These are phyloP conservation scores for Friedmanniomyces endolithicus DNA, from an alignment of 495 filamentous ascomycete species.

Conservation along the genomic window DNA sequence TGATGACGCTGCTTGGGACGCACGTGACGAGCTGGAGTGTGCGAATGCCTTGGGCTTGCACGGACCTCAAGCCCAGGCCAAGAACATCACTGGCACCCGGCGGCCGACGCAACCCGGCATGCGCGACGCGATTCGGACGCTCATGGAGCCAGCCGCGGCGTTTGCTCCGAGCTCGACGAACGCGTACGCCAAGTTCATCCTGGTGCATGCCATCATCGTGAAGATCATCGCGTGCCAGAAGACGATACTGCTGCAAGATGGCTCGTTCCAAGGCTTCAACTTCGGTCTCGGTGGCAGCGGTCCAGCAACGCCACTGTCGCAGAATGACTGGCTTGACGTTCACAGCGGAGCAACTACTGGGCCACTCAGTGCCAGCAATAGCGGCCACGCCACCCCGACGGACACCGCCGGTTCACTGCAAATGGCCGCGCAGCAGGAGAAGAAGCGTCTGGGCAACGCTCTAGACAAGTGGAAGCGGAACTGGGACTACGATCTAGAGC, in stretches of 20 bases:
- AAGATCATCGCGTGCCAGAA: slow-evolving; percentile 24
- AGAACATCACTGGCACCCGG: slow-evolving; percentile 45
- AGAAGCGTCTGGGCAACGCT: slow-evolving; percentile 32
- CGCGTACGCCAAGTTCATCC: slow-evolving; percentile 53
- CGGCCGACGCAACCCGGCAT: slow-evolving; percentile 48
- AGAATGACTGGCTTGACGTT: slow-evolving; percentile 37
- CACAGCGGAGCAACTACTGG: slow-evolving; percentile 30
- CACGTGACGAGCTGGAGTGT: slow-evolving; percentile 40
- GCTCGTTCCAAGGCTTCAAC: slow-evolving; percentile 5
- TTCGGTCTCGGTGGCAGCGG: slow-evolving; percentile 26
- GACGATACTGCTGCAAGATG: slow-evolving; percentile 10
- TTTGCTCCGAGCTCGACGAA: slow-evolving; percentile 49
- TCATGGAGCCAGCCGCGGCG: slow-evolving; percentile 40
- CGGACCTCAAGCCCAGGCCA: slow-evolving; percentile 33
- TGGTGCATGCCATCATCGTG: slow-evolving; percentile 50
- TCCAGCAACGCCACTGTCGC: slow-evolving; percentile 35
- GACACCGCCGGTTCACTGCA: neutral
- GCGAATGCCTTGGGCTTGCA: slow-evolving; percentile 47
- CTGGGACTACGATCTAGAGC: slow-evolving; percentile 38
- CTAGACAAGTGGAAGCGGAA: slow-evolving; percentile 52
- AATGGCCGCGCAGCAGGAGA: slow-evolving; percentile 10
- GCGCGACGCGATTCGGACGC: slow-evolving; percentile 39
- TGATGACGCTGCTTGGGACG: slow-evolving; percentile 58
- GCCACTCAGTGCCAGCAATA: slow-evolving; percentile 29
- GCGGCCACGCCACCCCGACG: slow-evolving; percentile 41